A percentile compares a stretch with the other conserved stretches of the same genome.
Evolutionary conservation across 2,329 filamentous ascomycete genomes (phyloP).

Genomic region (Arthrobotrys sphaeroides): DNA sequence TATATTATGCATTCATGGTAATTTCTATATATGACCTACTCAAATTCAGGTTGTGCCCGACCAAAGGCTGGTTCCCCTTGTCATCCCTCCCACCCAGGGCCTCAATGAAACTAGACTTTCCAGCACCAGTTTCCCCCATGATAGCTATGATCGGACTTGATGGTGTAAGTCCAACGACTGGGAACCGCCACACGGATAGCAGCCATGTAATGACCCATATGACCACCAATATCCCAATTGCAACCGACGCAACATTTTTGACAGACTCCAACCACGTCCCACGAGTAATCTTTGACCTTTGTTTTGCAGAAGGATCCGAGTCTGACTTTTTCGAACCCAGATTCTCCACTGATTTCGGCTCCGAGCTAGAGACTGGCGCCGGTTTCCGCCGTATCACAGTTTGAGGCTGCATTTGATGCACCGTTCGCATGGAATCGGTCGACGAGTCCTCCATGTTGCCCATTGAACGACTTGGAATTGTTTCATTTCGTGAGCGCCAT

Average conservation of each 20-base stretch:
- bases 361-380: too few species aligned
- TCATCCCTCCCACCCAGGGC: slow-evolving; percentile 52
- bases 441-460: slow-evolving; percentile 24
- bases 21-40: slow-evolving; percentile 22
- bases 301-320: neutral
- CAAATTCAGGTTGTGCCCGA: slow-evolving; percentile 44
- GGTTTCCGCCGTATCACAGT: slow-evolving; percentile 16
- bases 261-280: neutral
- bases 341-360: too few species aligned
- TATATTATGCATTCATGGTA: slow-evolving; percentile 17
- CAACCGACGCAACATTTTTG: neutral
- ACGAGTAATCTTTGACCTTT: neutral
- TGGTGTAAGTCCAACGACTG: slow-evolving; percentile 16
- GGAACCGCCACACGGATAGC: neutral
- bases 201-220: too few species aligned
- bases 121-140: slow-evolving; percentile 58
- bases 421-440: neutral
- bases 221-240: neutral
- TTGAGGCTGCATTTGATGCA: neutral
- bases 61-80: slow-evolving; percentile 18
- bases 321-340: neutral
- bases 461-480: neutral
- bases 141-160: slow-evolving; percentile 55
- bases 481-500: slow-evolving; percentile 26
- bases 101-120: slow-evolving; percentile 56